Evolutionary conservation across 306 rosid genomes (phyloP).

Genomic region (Astragalus membranaceus): DNA sequence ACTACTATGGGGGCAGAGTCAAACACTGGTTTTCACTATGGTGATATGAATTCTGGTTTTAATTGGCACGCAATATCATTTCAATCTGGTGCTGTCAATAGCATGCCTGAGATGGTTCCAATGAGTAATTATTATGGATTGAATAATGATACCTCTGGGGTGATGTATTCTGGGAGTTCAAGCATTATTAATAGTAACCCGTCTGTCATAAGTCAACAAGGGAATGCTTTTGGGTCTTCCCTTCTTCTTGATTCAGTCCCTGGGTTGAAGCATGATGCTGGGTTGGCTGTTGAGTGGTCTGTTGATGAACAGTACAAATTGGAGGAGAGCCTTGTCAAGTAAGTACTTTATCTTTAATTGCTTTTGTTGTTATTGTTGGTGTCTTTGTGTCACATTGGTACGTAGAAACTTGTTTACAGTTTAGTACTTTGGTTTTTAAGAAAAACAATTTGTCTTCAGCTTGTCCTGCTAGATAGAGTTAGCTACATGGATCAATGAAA

Average conservation of each 20-base stretch:
- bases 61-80: slow-evolving; percentile 65
- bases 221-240: slow-evolving; percentile 45
- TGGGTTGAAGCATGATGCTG: slow-evolving; percentile 77
- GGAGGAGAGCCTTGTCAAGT: slow-evolving; percentile 74
- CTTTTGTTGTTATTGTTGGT: background rate
- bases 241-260: slow-evolving; percentile 66
- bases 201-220: slow-evolving; percentile 45
- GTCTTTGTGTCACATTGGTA: background rate
- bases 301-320: slow-evolving; percentile 69
- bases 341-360: slow-evolving; percentile 30
- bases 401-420: background rate
- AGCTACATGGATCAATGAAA: background rate
- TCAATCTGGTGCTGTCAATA: slow-evolving; percentile 57
- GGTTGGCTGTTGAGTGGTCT: slow-evolving; percentile 89
- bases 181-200: slow-evolving; percentile 28
- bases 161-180: slow-evolving; percentile 57
- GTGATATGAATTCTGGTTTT: slow-evolving; percentile 47
- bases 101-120: slow-evolving; percentile 65
- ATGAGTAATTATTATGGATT: slow-evolving; percentile 51
- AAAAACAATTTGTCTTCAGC: background rate
- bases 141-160: slow-evolving; percentile 36
- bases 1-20: slow-evolving; percentile 60
- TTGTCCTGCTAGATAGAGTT: background rate
- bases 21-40: slow-evolving; percentile 58
- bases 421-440: background rate